Conservation (phyloP, 345 rosid genomes). For the Acer saccharum region DNA sequence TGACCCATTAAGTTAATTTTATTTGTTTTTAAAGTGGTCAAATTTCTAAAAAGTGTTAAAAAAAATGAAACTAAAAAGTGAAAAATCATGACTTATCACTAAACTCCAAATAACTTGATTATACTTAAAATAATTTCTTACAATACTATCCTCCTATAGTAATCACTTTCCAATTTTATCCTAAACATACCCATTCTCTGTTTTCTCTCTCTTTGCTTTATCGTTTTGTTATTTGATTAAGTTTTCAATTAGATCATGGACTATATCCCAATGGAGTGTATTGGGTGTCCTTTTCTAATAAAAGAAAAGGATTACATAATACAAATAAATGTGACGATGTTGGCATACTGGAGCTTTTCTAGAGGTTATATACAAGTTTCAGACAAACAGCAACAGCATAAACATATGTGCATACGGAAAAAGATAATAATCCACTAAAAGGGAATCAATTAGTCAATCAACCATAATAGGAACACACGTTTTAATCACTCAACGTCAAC, state of each 20-base stretch:
- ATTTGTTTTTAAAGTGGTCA: background rate
- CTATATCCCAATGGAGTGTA: too few species aligned
- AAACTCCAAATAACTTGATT: background rate
- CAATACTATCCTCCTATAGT: background rate
- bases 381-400: background rate
- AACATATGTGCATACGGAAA: too few species aligned
- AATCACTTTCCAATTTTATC: background rate
- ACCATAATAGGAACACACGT: too few species aligned
- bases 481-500: too few species aligned
- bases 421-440: too few species aligned
- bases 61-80: background rate
- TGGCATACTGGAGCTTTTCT: too few species aligned
- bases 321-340: background rate
- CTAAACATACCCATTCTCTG: background rate
- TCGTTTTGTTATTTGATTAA: too few species aligned
- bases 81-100: background rate
- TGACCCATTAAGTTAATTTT: background rate
- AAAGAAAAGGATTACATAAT: background rate
- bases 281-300: too few species aligned
- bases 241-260: too few species aligned
- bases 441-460: too few species aligned
- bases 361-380: background rate
- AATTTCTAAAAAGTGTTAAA: too few species aligned
- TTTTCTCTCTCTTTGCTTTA: too few species aligned
- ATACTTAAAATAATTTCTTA: background rate